phyloP scores from a whole-genome alignment of 2,329 filamentous ascomycete species.

The Fusarium dlaminii region DNA sequence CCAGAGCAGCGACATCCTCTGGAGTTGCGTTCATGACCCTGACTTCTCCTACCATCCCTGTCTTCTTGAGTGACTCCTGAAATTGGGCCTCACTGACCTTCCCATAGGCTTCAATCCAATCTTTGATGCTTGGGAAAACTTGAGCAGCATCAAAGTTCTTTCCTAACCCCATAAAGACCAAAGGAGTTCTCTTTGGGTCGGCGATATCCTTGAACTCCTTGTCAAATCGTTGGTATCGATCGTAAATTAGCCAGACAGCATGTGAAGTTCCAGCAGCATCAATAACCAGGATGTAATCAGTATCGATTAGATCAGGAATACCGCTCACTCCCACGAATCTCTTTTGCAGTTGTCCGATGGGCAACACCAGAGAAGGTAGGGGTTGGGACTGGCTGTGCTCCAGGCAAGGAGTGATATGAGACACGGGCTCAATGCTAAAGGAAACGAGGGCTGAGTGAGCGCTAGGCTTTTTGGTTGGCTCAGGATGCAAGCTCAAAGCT shows the following conservation, averaged over 20 bases:
- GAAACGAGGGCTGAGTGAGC: background rate
- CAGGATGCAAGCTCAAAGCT: background rate
- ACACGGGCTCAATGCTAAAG: background rate
- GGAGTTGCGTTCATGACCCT: background rate
- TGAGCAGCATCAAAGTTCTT: background rate
- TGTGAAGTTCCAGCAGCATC: background rate
- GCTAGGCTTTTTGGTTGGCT: background rate
- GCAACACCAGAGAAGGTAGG: background rate
- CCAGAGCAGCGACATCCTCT: background rate
- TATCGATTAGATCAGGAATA: fast-evolving
- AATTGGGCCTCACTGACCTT: background rate
- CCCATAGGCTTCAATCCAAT: background rate
- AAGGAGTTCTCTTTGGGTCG: background rate
- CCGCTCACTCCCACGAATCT: fast-evolving
- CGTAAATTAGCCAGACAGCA: background rate
- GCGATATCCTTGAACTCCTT: background rate
- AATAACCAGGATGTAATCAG: background rate
- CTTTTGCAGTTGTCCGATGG: background rate
- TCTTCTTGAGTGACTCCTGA: background rate
- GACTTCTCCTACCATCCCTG: background rate
- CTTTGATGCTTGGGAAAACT: background rate
- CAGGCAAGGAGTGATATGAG: background rate
- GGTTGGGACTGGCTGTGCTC: background rate
- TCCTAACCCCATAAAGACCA: background rate
- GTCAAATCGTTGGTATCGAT: background rate